phyloP scores from a whole-genome alignment of 805 yeast species.

The Candida maesae region DNA sequence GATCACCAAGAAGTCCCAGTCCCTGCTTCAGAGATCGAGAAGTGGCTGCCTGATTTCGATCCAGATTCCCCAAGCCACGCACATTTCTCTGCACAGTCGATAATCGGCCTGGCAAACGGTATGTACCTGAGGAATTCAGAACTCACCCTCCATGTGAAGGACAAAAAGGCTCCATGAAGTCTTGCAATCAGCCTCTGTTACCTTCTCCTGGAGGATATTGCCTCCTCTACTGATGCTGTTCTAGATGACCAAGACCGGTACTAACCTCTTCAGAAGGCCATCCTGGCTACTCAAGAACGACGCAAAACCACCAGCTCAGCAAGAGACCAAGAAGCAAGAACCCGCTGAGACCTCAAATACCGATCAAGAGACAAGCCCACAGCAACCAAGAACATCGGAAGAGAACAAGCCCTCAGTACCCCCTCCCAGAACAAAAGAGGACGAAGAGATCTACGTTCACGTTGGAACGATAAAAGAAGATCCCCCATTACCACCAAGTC shows the following conservation, averaged over 20 bases:
- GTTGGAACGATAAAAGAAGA: constrained; percentile 4
- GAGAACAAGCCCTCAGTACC: background rate
- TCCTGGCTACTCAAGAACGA: too few species aligned
- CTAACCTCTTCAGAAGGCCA: constrained; percentile 1
- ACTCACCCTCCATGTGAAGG: background rate
- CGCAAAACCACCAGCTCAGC: background rate
- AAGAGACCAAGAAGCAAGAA: too few species aligned
- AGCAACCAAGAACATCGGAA: background rate
- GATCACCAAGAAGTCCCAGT: too few species aligned
- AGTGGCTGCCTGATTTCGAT: too few species aligned
- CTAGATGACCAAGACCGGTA: constrained; percentile 2
- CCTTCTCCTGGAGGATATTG: too few species aligned
- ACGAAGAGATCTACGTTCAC: constrained; percentile 10
- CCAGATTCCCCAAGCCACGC: too few species aligned
- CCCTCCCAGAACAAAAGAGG: constrained; percentile 4
- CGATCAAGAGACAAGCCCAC: too few species aligned
- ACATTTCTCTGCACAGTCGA: background rate
- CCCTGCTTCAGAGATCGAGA: too few species aligned
- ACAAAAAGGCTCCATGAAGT: too few species aligned
- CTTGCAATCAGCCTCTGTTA: too few species aligned
- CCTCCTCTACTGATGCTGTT: too few species aligned
- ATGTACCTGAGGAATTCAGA: background rate
- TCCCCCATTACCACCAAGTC: background rate
- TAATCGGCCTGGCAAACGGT: background rate
- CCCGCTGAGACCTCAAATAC: too few species aligned